phyloP scores from a whole-genome alignment of 768 basidiomycete genomes.

The Mycena pura region DNA sequence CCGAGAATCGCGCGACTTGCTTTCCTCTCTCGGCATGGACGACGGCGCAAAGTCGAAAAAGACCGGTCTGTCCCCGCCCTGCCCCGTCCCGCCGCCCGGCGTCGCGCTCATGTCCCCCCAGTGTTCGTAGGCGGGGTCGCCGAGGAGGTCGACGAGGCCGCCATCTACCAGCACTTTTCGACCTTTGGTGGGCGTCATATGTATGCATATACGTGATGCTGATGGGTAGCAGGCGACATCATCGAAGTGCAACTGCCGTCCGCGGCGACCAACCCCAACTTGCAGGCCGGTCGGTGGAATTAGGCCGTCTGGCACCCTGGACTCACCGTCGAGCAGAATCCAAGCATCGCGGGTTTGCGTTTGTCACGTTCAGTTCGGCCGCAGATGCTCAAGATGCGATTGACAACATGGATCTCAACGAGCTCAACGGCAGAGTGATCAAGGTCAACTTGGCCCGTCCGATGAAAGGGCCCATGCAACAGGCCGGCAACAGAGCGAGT shows the following conservation, averaged over 20 bases:
- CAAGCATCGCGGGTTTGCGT: slow-evolving; percentile 95
- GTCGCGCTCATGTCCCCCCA: not conserved
- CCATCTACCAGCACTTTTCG: slow-evolving; percentile 80
- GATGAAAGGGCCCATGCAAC: slow-evolving; percentile 71
- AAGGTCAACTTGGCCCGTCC: slow-evolving; percentile 89
- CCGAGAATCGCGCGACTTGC: slow-evolving; percentile 7
- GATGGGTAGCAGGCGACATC: slow-evolving; percentile 73
- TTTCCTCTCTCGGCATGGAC: slow-evolving; percentile 57
- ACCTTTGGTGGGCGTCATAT: slow-evolving; percentile 73
- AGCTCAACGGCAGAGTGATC: slow-evolving; percentile 75
- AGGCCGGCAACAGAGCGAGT: slow-evolving; percentile 80
- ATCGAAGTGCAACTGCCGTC: slow-evolving; percentile 90
- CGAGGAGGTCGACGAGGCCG: slow-evolving; percentile 82
- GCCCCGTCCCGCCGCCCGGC: too few species aligned
- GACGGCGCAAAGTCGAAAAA: slow-evolving; percentile 86
- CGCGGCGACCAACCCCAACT: slow-evolving; percentile 72
- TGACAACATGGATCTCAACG: slow-evolving; percentile 98
- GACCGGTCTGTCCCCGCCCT: slow-evolving; percentile 43
- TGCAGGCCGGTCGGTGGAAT: slow-evolving; percentile 58
- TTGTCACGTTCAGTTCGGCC: slow-evolving; percentile 82
- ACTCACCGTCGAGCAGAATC: slow-evolving; percentile 49
- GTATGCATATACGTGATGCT: slow-evolving; percentile 14
- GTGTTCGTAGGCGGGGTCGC: slow-evolving; percentile 84
- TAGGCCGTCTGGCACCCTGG: slow-evolving; percentile 12
- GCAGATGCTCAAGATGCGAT: slow-evolving; percentile 95